These are phyloP conservation scores for Haberlea rhodopensis DNA, from an alignment of 257 asterid species.

Conservation along the genomic window DNA sequence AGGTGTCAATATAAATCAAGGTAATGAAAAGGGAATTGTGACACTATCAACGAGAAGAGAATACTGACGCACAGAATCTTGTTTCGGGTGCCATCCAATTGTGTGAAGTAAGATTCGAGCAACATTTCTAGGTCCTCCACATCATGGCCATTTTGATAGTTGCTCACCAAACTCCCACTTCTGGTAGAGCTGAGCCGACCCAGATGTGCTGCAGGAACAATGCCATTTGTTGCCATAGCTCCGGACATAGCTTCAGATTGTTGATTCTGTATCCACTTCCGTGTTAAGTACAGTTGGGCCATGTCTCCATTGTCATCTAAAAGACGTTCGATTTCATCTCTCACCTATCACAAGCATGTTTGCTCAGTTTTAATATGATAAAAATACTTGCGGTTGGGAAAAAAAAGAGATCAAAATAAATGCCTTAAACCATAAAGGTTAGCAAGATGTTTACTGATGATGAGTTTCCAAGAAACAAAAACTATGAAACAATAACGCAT, in stretches of 20 bases:
- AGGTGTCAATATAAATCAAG: no score
- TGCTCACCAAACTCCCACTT: conserved; percentile 76
- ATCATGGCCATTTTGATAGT: conserved; percentile 58
- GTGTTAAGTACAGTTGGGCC: conserved; percentile 82
- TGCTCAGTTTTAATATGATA: conserved; percentile 13
- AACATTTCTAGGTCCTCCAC: conserved; percentile 98
- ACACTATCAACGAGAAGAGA: background rate
- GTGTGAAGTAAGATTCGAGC: conserved; percentile 98
- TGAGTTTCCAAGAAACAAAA: no score
- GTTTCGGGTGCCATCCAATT: conserved; percentile 95
- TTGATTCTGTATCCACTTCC: conserved; percentile 84
- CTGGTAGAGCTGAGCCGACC: conserved; percentile 65
- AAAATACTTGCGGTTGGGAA: background rate
- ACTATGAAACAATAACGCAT: no score
- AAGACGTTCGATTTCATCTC: conserved; percentile 99
- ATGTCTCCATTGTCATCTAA: conserved; percentile 94
- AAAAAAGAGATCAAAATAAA: conserved; percentile 5
- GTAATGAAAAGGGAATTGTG: background rate
- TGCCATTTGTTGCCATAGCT: conserved; percentile 47
- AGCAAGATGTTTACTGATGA: background rate
- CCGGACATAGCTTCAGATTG: conserved; percentile 61
- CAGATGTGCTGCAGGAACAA: conserved; percentile 48
- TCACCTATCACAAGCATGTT: conserved; percentile 53
- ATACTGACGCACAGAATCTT: conserved; percentile 88
- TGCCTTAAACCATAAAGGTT: background rate